Conservation (phyloP, 352 stramenopile genomes). For the Pythium insidiosum region DNA sequence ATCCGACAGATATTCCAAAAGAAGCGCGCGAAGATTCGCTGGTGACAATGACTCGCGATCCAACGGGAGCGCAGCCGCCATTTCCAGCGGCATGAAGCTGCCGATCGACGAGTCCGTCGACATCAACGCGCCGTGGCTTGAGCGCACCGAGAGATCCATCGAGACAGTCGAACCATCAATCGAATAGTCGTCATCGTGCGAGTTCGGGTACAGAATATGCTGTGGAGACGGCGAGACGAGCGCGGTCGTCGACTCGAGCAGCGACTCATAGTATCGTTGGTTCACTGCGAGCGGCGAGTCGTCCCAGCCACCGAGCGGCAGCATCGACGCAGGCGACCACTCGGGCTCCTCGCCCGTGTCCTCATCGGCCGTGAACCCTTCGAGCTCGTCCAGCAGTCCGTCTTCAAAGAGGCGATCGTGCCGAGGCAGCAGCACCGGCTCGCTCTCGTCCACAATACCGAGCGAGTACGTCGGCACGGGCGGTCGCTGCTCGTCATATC, state of each 20-base stretch:
- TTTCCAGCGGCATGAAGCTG: too few relatives aligned
- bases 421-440: slow-evolving; percentile 44
- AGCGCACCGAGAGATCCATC: slow-evolving; percentile 11
- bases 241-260: slow-evolving; percentile 17
- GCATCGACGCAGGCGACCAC: slow-evolving; percentile 24
- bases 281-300: slow-evolving; percentile 18
- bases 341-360: slow-evolving; percentile 23
- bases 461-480: too few relatives aligned
- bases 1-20: slow-evolving; percentile 55
- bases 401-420: too few relatives aligned
- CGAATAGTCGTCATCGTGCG: not conserved
- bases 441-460: slow-evolving; percentile 16
- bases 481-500: too few relatives aligned
- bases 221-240: slow-evolving; percentile 28
- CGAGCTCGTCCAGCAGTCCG: too few relatives aligned
- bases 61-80: slow-evolving; percentile 3
- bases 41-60: slow-evolving; percentile 36
- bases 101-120: too few relatives aligned
- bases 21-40: slow-evolving; percentile 27
- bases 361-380: too few relatives aligned
- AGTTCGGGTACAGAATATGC: slow-evolving; percentile 21
- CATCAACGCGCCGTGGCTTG: too few relatives aligned
- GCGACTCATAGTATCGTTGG: slow-evolving; percentile 25
- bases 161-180: slow-evolving; percentile 13
- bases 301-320: slow-evolving; percentile 21